Evolutionary conservation across 179 eudicot species (phyloP), one percentile per base, ranked within the genome.

Genomic region (Beta macrorhiza): DNA sequence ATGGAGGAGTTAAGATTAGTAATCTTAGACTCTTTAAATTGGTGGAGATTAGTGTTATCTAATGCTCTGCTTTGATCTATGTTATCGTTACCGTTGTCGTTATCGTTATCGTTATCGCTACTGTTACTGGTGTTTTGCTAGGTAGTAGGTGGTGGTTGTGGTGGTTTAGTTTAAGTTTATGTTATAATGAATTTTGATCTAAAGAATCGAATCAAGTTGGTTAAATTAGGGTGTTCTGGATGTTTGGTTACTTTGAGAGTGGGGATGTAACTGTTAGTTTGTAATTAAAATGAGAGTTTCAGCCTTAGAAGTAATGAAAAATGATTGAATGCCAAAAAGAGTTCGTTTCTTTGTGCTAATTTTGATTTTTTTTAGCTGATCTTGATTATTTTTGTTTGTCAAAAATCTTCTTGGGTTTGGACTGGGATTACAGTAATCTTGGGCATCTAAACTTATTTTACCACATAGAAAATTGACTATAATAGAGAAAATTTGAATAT

Each of bases 1-100:
- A 85, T 92, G 95, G 93, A 88, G 93, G 82, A 85, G 57, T 77
- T 91, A 87, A 45, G 17, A 1, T 25, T 11, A 11, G 10, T 25
- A 0, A 20, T 6, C 0, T 7, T 7, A 2, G 15, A 7, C 3
- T 8, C 4, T 49, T n/a, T 4, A 49, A 49, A 9, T 6, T 49
- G 47, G 71, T 13, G 13, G 37, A 22, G 16, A 22, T 2, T 61
- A n/a, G 37, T 29, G 71, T 44, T 29, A 49, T 5, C 8, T 4
- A 4, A 7, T 49, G 51, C 9, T 71, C 1, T 19, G 5, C 0
- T 4, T 47, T 56, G 1, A 53, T 71, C 7, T 11, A 47, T 7
- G 10, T 19, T 7, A 6, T 5, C 56, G n/a, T 47, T 53, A n/a
- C 5, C n/a, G 74, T 70, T 70, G 14, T 13, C n/a, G 73, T 69